Base-by-base conservation (phyloP, 2,329 filamentous ascomycete species). In the Aspergillus tubingensis region DNA sequence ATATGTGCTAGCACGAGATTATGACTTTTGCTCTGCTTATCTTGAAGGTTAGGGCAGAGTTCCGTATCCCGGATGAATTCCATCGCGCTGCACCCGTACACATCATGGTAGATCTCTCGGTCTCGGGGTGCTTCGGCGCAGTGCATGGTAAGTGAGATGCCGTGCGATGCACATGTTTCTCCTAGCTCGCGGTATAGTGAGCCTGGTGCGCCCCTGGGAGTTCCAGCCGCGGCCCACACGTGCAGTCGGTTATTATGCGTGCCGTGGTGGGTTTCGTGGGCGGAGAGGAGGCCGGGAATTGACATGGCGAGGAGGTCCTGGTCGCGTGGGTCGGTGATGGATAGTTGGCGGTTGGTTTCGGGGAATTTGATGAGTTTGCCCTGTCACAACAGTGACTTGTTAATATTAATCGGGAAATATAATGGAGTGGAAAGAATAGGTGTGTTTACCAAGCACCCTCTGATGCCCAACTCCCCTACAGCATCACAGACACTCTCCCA, bases 381-480 rank as follows among this genome's bases (percentile, higher is more conserved):
- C 57, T 59, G 15, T 43, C 27, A 5, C 27, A 1, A 32, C 2
- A 1, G 0, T 11, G 1, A 11, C 1, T 11, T 15, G 11, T 36
- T 15, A 36, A 36, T 36, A 36, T 15, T 36, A 0, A 6, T 11
- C 15, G 0, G 0, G 5, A 15, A 8, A 5, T 5, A 1, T 5
- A 17, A 10, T 1, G n/a, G 5, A 19, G 25, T 3, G 1, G 8
- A 8, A 5, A 19, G 19, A 41, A 2, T 21, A 7, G 15, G 8
- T 43, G 13, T 17, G 11, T 17, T 3, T 39, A 61, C 77, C 43
- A 79, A 62, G 65, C 78, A 80, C 7, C 77, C 78, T n/a, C 79
- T 68, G 39, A 81, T 80, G 0, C 79, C 79, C 58, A 72, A 77
- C 57, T 81, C 77, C 48, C 76, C 74, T 2, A 81, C 79, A 0